These are phyloP conservation scores for Trichoderma breve DNA, from an alignment of 2,329 filamentous ascomycete genomes.

Conservation along the genomic window DNA sequence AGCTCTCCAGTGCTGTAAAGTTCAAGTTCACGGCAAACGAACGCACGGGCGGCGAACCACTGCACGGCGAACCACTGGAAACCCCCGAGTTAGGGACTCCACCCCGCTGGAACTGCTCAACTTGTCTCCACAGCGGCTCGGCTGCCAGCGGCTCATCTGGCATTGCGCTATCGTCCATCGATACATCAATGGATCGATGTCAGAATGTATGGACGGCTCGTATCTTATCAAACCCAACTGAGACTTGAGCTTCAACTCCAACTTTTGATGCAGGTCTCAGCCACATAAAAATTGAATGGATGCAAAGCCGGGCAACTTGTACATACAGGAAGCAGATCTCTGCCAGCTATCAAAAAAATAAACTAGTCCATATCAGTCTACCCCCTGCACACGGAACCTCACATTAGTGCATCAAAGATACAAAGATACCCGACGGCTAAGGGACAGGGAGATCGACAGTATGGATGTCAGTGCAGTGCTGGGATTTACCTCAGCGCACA, in stretches of 20 bases:
- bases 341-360: background rate
- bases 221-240: background rate
- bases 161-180: background rate
- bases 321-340: background rate
- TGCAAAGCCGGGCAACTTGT: too few relatives aligned
- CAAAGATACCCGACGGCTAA: background rate
- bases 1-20: background rate
- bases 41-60: background rate
- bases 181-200: too few relatives aligned
- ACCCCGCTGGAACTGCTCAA: background rate
- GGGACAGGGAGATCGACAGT: background rate
- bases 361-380: too few relatives aligned
- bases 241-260: background rate
- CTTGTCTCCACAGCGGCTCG: conserved; percentile 17
- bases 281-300: background rate
- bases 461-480: background rate
- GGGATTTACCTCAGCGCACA: background rate
- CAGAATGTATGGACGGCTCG: background rate
- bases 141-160: conserved; percentile 17
- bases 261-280: background rate
- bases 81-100: background rate
- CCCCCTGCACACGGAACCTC: background rate
- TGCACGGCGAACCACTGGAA: background rate
- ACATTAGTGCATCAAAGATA: background rate
- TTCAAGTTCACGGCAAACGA: background rate